Evolutionary conservation across 345 rosid species (phyloP), one percentile per base, ranked within the genome.

Genomic region (Draba incana): DNA sequence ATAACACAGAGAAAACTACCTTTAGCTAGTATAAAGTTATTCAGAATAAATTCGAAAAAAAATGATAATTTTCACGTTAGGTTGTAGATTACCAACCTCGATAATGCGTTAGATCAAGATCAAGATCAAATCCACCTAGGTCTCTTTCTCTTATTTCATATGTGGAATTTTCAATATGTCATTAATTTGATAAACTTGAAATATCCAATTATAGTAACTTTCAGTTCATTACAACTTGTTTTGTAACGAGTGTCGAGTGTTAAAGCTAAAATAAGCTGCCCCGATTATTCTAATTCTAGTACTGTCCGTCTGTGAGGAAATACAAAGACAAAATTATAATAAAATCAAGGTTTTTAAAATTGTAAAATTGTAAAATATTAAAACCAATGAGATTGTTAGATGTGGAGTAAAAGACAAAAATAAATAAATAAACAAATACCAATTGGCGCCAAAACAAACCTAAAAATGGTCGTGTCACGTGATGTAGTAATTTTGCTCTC

Each of bases 391-490:
- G 15, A 28, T 31, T 28, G 35, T 16, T 28, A 46, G 30, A 57
- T 46, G 23, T 2, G 5, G 16, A 11, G 56, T 10, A 14, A 46
- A 50, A 37, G 20, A 57, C 27, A 60, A 10, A 68, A 33, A 0
- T 8, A 50, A 28, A 35, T 2, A 47, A 53, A 23, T 30, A 62
- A 43, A 53, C 38, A 67, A 72, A 64, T 30, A 64, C 31, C 12
- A 65, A 25, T 57, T 68, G 69, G 78, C 74, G 74, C 74, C 42
- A 68, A 75, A 61, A 68, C 20, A 35, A 35, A 35, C 37, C 28
- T 23, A 33, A 35, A 47, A 48, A 20, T 68, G 69, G 75, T 62
- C 51, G 41, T 68, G 65, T 75, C 78, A 75, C 69, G 74, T 62
- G 70, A 68, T 75, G 74, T 75, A 46, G 74, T 75, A 46, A 41